Conservation (phyloP, 768 basidiomycete genomes). For the Melanogaster broomeanus region DNA sequence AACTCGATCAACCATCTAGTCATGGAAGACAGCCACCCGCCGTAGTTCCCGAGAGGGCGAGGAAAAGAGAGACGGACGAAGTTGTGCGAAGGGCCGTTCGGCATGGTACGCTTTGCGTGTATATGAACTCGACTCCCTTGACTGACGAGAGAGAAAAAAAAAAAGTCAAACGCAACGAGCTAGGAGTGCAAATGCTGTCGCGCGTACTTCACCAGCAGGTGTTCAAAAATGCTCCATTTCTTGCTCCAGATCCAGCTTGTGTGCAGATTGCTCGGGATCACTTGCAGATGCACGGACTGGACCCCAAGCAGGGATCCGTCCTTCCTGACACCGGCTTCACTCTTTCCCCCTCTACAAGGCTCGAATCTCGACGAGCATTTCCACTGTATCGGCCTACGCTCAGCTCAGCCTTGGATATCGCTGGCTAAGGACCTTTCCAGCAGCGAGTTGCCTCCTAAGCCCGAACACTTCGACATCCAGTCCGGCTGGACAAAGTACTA, state of each 20-base stretch:
- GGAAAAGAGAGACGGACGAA: not conserved
- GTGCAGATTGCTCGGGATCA: constrained; percentile 81
- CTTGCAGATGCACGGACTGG: constrained; percentile 78
- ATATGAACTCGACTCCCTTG: not conserved
- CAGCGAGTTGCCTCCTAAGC: constrained; percentile 59
- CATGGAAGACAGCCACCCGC: not conserved
- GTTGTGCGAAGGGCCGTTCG: not conserved
- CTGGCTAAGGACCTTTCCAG: constrained; percentile 62
- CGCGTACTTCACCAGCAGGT: constrained; percentile 79
- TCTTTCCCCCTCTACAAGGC: constrained; percentile 84
- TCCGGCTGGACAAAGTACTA: constrained; percentile 92
- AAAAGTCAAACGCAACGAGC: constrained; percentile 69
- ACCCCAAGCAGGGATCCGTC: constrained; percentile 75
- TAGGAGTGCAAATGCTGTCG: constrained; percentile 94
- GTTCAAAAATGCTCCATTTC: constrained; percentile 70
- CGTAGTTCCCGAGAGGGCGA: not conserved
- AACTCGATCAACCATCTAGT: not conserved
- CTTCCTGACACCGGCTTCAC: constrained; percentile 80
- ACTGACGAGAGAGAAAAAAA: not conserved
- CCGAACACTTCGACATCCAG: constrained; percentile 51
- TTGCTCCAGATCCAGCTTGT: constrained; percentile 56
- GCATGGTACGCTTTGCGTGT: constrained; percentile 5
- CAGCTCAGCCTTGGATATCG: constrained; percentile 76
- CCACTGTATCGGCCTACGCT: constrained; percentile 66
- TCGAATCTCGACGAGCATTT: constrained; percentile 86